A percentile compares a stretch with the other conserved stretches of the same genome.
Conservation (phyloP, 2,329 filamentous ascomycete genomes). For the Monosporascus sp. region DNA sequence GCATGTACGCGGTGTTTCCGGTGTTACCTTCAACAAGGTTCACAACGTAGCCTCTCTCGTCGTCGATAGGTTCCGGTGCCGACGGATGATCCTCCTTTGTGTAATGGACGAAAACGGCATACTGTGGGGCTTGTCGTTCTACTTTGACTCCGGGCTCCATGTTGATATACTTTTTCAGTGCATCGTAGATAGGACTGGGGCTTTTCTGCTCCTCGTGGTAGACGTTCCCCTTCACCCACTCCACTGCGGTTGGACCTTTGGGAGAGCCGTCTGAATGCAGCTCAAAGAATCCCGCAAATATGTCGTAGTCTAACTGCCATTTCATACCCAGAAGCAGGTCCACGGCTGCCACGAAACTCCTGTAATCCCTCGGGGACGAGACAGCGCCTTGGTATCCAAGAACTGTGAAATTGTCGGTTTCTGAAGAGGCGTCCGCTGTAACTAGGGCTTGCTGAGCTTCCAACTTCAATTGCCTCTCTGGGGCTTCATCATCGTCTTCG, state of each 20-base stretch:
- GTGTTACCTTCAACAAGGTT: constrained; percentile 6
- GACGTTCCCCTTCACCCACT: constrained; percentile 6
- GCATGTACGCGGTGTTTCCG: constrained; percentile 19
- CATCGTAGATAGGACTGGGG: constrained; percentile 4
- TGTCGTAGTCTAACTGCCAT: constrained; percentile 4
- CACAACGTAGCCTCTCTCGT: constrained; percentile 9
- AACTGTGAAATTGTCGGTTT: neutral
- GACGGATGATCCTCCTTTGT: constrained; percentile 8
- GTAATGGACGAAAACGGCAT: constrained; percentile 13
- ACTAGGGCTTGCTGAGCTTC: no score
- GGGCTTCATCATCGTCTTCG: neutral
- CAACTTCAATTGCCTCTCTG: no score
- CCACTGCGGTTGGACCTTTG: neutral
- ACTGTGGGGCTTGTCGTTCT: neutral
- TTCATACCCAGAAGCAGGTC: constrained; percentile 12
- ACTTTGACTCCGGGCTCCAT: no score
- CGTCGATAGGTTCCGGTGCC: constrained; percentile 5
- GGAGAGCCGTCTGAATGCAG: neutral
- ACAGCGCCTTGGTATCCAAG: constrained; percentile 13
- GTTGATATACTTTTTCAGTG: constrained; percentile 4
- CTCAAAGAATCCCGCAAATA: constrained; percentile 16
- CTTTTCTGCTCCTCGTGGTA: neutral
- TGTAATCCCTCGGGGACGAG: neutral
- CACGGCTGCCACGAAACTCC: constrained; percentile 7
- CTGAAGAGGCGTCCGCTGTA: neutral